Evolutionary conservation across 2,329 filamentous ascomycete species (phyloP), one percentile per base, ranked within the genome.

Genomic region (Aspergillus awamori): DNA sequence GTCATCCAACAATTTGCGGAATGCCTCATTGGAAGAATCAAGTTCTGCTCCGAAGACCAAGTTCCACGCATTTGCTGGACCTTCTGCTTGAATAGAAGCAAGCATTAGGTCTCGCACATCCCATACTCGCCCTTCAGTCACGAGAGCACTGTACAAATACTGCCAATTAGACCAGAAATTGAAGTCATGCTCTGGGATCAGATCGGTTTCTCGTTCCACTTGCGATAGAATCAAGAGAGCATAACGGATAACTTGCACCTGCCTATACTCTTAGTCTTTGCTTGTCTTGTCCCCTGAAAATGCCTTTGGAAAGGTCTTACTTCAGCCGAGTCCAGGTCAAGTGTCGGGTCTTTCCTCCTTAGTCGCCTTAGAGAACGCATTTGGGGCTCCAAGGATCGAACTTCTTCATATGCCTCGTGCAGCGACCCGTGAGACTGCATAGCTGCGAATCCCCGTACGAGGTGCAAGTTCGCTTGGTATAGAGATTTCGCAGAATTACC

Each of bases 41-140:
- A 51, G 48, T 6, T 51, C 48, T 22, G 11, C 4, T 22, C 17
- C 41, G 38, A 36, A 58, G 4, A 52, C 52, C 11, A 36, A 8
- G 1, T 49, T 15, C 55, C 55, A 58, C 8, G 55, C 11, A 15
- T 38, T 51, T 8, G 2, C 22, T 11, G 55, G 26, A 3, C 55
- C 55, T 24, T 58, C 55, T 0, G 28, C 20, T 20, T 58, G 11
- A n/a, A 58, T 30, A 2, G 48, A 49, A 17, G 55, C 55, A 2
- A 33, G 15, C 5, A 58, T 41, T 4, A 58, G n/a, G 11, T 58
- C 55, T 24, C 55, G 47, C 8, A n/a, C 45, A 28, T 58, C 55
- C 55, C 55, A 58, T 5, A 58, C 45, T 30, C 36, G 28, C 4
- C 43, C 55, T 13, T 17, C 22, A 13, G 13, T 5, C 8, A 58